Base-by-base conservation (phyloP, 2,329 filamentous ascomycete species). In the Claviceps maximensis region DNA sequence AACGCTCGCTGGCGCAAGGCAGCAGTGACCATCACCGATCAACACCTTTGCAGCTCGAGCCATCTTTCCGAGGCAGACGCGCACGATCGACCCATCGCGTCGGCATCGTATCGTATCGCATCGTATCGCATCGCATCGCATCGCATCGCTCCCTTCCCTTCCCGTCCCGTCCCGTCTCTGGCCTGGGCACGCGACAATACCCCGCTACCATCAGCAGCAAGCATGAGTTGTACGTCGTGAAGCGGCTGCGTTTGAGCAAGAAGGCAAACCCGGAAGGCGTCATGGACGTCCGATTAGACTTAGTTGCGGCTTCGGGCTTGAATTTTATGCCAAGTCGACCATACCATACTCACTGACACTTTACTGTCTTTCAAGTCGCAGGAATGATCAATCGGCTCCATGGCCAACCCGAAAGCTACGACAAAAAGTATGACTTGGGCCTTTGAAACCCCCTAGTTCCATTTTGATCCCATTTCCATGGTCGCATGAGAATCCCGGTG, bases 401-500 rank as follows among this genome's bases (percentile, higher is more conserved):
- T 65, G 89, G 90, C 70, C 91, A 97, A 75, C 91, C 91, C 61
- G 89, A 95, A 62, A 96, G 89, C 74, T 98, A 98, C 76, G 93
- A 97, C 69, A 95, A 95, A 74, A 98, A 98, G 88, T 94, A 74
- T 65, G 59, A 47, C 47, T 49, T 49, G 23, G 49, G 21, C n/a
- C 41, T 23, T 17, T 7, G 6, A 29, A 2, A 13, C 36, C 51
- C 50, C 44, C 21, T 57, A 62, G 69, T 66, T 66, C 58, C n/a
- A n/a, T n/a, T n/a, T n/a, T n/a, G n/a, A n/a, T n/a, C n/a, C n/a
- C n/a, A n/a, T n/a, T n/a, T n/a, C n/a, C 60, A 60, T 47, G 23
- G 36, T 49, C 47, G 41, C 33, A 45, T 42, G 51, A 50, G 38
- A 29, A 46, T 13, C 52, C 19, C n/a, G 46, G 25, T 38, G 38